phyloP scores from a whole-genome alignment of 108 stramenopile genomes.

The Schizochytrium sp. region DNA sequence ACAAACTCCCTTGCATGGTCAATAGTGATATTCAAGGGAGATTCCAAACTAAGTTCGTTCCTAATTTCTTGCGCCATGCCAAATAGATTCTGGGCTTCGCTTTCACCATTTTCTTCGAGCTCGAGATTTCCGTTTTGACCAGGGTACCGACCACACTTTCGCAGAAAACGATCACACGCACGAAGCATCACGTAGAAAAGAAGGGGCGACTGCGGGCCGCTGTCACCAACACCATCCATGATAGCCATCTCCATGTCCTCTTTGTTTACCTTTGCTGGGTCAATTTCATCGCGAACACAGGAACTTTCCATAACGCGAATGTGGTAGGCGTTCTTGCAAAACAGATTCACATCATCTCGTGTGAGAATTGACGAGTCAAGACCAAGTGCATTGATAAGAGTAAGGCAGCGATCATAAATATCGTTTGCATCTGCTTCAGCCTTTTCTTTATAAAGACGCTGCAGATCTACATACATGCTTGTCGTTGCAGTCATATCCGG shows the following conservation, averaged over 20 bases:
- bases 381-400: background rate
- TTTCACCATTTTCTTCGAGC: conserved; percentile 70
- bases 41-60: conserved; percentile 71
- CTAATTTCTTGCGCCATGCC: conserved; percentile 72
- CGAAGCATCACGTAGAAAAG: conserved; percentile 87
- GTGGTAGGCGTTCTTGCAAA: conserved; percentile 54
- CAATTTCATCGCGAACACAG: background rate
- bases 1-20: conserved; percentile 82
- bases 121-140: conserved; percentile 73
- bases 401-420: background rate
- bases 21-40: conserved; percentile 70
- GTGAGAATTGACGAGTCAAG: background rate
- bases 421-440: conserved; percentile 73
- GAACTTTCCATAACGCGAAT: background rate
- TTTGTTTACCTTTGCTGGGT: conserved; percentile 52
- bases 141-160: conserved; percentile 81
- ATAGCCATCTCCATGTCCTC: conserved; percentile 44
- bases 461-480: conserved; percentile 82
- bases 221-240: conserved; percentile 53
- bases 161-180: conserved; percentile 83
- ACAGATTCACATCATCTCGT: background rate
- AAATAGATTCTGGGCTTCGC: conserved; percentile 77
- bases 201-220: conserved; percentile 75
- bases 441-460: conserved; percentile 81
- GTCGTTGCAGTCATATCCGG: conserved; percentile 95